Evolutionary conservation across 2,329 filamentous ascomycete species (phyloP).

Genomic region (Cladosporium sp.): DNA sequence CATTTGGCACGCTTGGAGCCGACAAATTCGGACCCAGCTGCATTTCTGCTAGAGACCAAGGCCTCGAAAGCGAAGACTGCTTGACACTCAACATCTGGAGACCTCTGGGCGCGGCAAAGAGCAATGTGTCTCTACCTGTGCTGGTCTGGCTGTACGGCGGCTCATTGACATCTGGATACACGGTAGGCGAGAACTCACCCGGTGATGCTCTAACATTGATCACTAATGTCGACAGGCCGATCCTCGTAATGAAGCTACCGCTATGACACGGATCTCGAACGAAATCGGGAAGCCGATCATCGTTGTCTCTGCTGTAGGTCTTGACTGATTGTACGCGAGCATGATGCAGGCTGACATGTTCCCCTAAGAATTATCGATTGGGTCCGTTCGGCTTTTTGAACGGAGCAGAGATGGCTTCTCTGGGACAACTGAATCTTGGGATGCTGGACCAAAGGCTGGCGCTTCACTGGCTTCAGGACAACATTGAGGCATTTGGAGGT

Average conservation of each 20-base stretch:
- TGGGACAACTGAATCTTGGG: constrained; percentile 45
- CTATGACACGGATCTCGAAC: constrained; percentile 14
- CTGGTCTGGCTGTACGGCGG: constrained; percentile 4
- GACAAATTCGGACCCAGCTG: constrained; percentile 6
- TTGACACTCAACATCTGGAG: constrained; percentile 57
- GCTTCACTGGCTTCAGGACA: constrained; percentile 48
- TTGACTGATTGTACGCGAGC: constrained; percentile 14
- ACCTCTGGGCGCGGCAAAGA: not conserved
- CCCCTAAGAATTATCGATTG: constrained; percentile 38
- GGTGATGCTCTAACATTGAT: no score
- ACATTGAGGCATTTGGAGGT: constrained; percentile 41
- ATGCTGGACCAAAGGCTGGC: constrained; percentile 42
- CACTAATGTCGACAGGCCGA: not conserved
- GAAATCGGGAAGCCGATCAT: constrained; percentile 26
- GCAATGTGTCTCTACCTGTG: not conserved
- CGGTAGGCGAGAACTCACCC: not conserved
- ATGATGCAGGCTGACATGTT: constrained; percentile 22
- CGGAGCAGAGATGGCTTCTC: constrained; percentile 35
- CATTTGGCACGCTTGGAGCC: not conserved
- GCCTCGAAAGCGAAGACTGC: constrained; percentile 52
- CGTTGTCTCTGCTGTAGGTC: constrained; percentile 28
- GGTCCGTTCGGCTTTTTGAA: constrained; percentile 36
- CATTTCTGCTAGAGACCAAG: not conserved
- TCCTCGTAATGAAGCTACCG: not conserved
- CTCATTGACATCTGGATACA: not conserved